Conservation (phyloP, 202 grass and related monocot species). For the Dendrocalamus latiflorus region DNA sequence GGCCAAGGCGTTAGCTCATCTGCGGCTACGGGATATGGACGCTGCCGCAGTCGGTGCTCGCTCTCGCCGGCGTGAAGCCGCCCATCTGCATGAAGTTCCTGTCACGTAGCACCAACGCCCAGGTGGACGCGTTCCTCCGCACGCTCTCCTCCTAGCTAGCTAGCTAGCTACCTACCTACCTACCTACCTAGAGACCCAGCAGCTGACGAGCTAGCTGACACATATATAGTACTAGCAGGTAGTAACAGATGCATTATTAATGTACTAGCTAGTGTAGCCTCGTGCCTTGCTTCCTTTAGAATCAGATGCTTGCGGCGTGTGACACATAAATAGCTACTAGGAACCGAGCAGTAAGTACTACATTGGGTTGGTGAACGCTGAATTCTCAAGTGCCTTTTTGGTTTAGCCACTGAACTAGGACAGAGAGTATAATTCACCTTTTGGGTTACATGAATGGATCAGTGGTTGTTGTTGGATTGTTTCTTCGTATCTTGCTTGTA, state of each 20-base stretch:
- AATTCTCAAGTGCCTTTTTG: background rate
- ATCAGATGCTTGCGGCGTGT: constrained; percentile 17
- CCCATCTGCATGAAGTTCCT: constrained; percentile 88
- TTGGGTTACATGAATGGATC: background rate
- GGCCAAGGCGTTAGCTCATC: too few species aligned
- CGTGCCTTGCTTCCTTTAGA: constrained; percentile 25
- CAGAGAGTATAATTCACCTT: background rate
- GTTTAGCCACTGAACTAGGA: background rate
- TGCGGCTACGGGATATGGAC: constrained; percentile 50
- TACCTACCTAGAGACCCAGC: too few species aligned
- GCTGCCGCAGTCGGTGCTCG: constrained; percentile 33
- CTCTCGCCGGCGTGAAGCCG: constrained; percentile 36
- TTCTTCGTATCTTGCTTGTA: background rate
- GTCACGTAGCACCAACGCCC: constrained; percentile 32
- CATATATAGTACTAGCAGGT: too few species aligned
- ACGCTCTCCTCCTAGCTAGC: too few species aligned
- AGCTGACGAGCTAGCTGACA: too few species aligned
- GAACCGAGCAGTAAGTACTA: background rate
- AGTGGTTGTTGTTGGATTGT: background rate
- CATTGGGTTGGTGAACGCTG: constrained; percentile 2
- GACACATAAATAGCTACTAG: background rate
- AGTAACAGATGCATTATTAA: background rate
- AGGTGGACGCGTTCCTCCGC: constrained; percentile 52
- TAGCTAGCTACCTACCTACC: too few species aligned
- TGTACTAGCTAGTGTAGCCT: background rate